A percentile compares a stretch with the other conserved stretches of the same genome.
phyloP scores from a whole-genome alignment of 2,329 filamentous ascomycete species.

The Beauveria caledonica region DNA sequence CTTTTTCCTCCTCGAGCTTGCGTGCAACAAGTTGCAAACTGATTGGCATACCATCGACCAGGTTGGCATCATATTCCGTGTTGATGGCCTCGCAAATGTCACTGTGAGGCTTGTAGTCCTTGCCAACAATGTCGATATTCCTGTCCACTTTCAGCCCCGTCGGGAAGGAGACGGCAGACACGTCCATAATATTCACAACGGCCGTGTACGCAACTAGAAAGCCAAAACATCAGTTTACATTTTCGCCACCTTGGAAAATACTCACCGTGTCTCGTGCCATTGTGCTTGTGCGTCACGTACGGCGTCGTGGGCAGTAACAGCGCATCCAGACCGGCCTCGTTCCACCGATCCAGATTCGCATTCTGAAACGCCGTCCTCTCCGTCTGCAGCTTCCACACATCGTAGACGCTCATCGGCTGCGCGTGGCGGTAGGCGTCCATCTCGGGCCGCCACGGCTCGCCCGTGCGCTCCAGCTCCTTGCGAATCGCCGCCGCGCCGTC shows the following conservation, averaged over 20 bases:
- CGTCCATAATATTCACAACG: conserved; percentile 42
- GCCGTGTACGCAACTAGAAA: conserved; percentile 39
- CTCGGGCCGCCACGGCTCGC: conserved; percentile 34
- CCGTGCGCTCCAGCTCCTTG: conserved; percentile 30
- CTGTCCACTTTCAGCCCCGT: conserved; percentile 34
- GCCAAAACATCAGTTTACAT: neutral
- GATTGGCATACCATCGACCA: conserved; percentile 34
- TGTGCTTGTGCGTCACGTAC: conserved; percentile 36
- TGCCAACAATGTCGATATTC: conserved; percentile 25
- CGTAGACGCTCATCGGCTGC: conserved; percentile 31
- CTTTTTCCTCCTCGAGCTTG: conserved; percentile 34
- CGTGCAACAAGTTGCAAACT: conserved; percentile 36
- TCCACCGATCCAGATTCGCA: conserved; percentile 38
- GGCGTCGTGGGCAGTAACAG: conserved; percentile 50
- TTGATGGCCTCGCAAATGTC: conserved; percentile 30
- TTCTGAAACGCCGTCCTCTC: conserved; percentile 39
- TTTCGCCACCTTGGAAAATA: conserved; percentile 13
- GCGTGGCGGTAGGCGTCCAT: conserved; percentile 27
- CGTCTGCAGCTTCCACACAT: conserved; percentile 40
- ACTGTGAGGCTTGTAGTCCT: conserved; percentile 27
- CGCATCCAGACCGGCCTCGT: conserved; percentile 46
- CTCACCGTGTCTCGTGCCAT: conserved; percentile 15
- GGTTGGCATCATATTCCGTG: conserved; percentile 31
- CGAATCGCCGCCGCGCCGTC: conserved; percentile 36
- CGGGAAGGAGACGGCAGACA: conserved; percentile 39